A percentile compares a stretch with the other conserved stretches of the same genome.
phyloP scores from a whole-genome alignment of 208 protist genomes.

The Leishmania mexicana region DNA sequence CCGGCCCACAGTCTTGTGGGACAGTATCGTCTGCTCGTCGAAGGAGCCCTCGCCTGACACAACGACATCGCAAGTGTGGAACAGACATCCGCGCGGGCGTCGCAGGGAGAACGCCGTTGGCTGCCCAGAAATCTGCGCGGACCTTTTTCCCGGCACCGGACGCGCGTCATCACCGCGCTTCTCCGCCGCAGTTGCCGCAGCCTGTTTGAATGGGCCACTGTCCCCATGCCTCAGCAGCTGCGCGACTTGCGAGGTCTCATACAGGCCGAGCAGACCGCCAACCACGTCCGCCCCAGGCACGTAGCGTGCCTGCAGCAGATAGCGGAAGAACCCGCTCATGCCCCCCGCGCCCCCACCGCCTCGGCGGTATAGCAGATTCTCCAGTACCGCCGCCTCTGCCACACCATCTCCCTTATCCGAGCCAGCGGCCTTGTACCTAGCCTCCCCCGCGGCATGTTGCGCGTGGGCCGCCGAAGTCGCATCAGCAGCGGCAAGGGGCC shows the following conservation, averaged over 20 bases:
- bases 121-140: not conserved
- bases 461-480: not conserved
- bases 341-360: constrained; percentile 78
- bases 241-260: constrained; percentile 14
- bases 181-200: not conserved
- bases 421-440: not conserved
- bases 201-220: not conserved
- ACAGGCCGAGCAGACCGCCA: constrained; percentile 44
- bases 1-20: constrained; percentile 70
- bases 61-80: constrained; percentile 39
- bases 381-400: constrained; percentile 13
- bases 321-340: constrained; percentile 81
- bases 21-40: constrained; percentile 66
- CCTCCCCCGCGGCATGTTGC: not conserved
- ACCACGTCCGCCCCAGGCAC: constrained; percentile 67
- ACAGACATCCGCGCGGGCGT: constrained; percentile 32
- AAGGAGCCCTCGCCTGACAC: constrained; percentile 84
- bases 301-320: constrained; percentile 49
- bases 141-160: not conserved
- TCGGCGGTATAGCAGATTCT: constrained; percentile 36
- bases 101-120: not conserved
- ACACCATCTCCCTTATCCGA: not conserved
- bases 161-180: not conserved
- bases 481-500: constrained; percentile 5
- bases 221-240: not conserved